These are phyloP conservation scores for Collybiopsis confluens DNA, from an alignment of 768 basidiomycete species.

Conservation along the genomic window DNA sequence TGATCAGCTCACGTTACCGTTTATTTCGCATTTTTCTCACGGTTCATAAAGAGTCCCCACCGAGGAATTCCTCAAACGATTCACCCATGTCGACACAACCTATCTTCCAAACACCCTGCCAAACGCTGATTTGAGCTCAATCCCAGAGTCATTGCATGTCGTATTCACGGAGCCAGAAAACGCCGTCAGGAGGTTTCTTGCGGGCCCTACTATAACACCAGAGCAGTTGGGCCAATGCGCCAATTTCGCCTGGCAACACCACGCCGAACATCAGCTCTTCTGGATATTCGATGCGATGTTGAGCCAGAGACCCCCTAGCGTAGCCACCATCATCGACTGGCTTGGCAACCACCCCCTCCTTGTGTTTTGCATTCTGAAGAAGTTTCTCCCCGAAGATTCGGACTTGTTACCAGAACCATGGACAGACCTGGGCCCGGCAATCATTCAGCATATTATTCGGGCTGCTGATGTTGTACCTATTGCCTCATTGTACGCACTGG, in stretches of 20 bases:
- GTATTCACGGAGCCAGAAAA: not conserved
- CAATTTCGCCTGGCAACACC: conserved; percentile 41
- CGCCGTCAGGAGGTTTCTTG: not conserved
- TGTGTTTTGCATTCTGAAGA: conserved; percentile 49
- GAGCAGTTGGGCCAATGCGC: conserved; percentile 32
- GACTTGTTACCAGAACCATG: not conserved
- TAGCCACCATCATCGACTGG: conserved; percentile 29
- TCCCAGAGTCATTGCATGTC: not conserved
- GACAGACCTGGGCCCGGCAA: conserved; percentile 23
- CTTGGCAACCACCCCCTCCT: conserved; percentile 50
- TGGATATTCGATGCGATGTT: conserved; percentile 42
- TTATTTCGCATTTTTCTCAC: not conserved
- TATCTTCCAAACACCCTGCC: conserved; percentile 38
- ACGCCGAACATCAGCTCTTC: conserved; percentile 52
- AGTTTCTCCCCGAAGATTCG: conserved; percentile 32
- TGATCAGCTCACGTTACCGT: too few relatives aligned
- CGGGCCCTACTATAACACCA: conserved; percentile 13
- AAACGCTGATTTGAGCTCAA: conserved; percentile 33
- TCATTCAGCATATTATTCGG: conserved; percentile 40
- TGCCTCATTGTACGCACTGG: conserved; percentile 53
- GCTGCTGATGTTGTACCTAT: conserved; percentile 52
- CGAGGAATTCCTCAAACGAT: conserved; percentile 42
- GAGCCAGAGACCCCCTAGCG: conserved; percentile 23
- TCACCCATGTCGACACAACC: conserved; percentile 35
- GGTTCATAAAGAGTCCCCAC: conserved; percentile 36